A percentile compares a stretch with the other conserved stretches of the same genome.
These are phyloP conservation scores for Trapa bicornis DNA, from an alignment of 345 rosid genomes.

Conservation along the genomic window DNA sequence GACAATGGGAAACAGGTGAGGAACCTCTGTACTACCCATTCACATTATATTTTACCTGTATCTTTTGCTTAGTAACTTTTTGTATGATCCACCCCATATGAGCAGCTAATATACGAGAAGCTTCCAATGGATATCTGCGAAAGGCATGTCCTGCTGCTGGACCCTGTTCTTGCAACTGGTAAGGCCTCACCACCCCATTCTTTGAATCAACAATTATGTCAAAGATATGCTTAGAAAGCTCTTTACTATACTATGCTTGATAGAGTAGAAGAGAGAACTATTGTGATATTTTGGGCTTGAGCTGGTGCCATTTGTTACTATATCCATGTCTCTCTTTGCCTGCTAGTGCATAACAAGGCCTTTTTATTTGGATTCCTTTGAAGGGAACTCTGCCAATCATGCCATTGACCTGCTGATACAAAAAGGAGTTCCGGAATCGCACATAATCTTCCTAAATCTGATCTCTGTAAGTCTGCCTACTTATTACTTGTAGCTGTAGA, in stretches of 20 bases:
- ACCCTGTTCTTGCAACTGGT: constrained; percentile 96
- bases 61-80: neutral
- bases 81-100: neutral
- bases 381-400: constrained; percentile 93
- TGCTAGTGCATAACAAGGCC: neutral
- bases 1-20: constrained; percentile 87
- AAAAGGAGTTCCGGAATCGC: constrained; percentile 94
- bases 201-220: neutral
- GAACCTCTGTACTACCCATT: neutral
- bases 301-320: too few relatives aligned
- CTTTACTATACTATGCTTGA: too few relatives aligned
- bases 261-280: too few relatives aligned
- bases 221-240: too few relatives aligned
- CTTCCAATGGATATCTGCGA: constrained; percentile 93
- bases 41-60: neutral
- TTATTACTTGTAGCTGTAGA: neutral
- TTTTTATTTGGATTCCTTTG: constrained; percentile 3
- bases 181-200: constrained; percentile 7
- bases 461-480: constrained; percentile 51
- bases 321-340: neutral
- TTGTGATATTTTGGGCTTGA: too few relatives aligned
- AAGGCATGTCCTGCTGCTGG: constrained; percentile 91
- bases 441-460: constrained; percentile 88
- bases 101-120: constrained; percentile 93
- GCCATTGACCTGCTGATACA: constrained; percentile 77